Base-by-base conservation (phyloP, 768 basidiomycete genomes). In the Epithele typhae region DNA sequence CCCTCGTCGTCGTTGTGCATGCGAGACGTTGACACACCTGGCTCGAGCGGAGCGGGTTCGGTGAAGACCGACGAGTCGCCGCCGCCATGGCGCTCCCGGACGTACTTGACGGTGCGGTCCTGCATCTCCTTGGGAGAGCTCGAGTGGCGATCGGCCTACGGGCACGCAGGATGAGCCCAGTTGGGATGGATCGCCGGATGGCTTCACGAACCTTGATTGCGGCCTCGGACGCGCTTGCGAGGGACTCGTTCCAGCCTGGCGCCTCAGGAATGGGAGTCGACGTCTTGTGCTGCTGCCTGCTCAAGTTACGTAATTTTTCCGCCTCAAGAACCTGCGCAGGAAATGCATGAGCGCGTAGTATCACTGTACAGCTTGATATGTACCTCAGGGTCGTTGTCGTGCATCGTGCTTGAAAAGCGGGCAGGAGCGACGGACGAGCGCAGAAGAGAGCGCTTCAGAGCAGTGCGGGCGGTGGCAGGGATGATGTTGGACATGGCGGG, bases 161-260 rank as follows among this genome's bases (percentile, higher is more conserved):
- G 19, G 34, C 30, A 18, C 14, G 3, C 9, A 27, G 6, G 10
- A 23, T 39, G 25, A 43, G 21, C 9, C 35, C n/a, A n/a, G n/a
- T n/a, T n/a, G n/a, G n/a, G n/a, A n/a, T n/a, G n/a, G n/a, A n/a
- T n/a, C n/a, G n/a, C 8, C 15, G 35, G 35, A 19, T 7, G 35
- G 12, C 9, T 36, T 9, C 18, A 33, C 55, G 23, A 12, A 66
- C 67, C 60, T 69, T 69, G 24, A 68, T 49, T 17, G 59, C 57
- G 11, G 66, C 66, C 56, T 69, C 68, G 0, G 66, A 67, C 9
- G 58, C 48, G 27, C 59, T 65, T 15, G 65, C 66, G 25, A 69
- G 65, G 25, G 59, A 49, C 47, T 68, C 61, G 53, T 69, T 69
- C 68, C 68, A 69, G 18, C 68, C 68, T 4, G 68, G 68, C 14